Evolutionary conservation across 1,284 basidiomycete species (phyloP), one percentile per base, ranked within the genome.

Genomic region (Cerrena zonata): DNA sequence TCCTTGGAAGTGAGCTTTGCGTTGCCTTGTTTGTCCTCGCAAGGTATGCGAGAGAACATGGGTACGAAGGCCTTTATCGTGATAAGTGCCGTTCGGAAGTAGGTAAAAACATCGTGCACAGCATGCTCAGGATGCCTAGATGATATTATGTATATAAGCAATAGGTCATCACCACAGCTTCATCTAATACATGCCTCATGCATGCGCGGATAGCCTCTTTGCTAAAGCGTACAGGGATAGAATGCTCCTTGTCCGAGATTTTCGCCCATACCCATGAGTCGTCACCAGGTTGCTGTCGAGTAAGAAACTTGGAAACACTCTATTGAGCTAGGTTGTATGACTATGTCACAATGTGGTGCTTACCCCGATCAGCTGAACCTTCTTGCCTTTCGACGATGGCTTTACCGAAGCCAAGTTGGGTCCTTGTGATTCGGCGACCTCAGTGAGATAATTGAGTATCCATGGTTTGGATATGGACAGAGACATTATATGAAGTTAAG

Each of bases 311-410:
- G 2, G 10, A 21, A 30, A 18, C n/a, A 27, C n/a, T n/a, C n/a
- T n/a, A n/a, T n/a, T n/a, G n/a, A n/a, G n/a, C n/a, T n/a, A n/a
- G n/a, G n/a, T n/a, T n/a, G n/a, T n/a, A n/a, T n/a, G n/a, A n/a
- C n/a, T n/a, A n/a, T n/a, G n/a, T n/a, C n/a, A 50, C 19, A 21
- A 19, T n/a, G 12, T 10, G 7, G n/a, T 12, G 45, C 63, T 18
- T 56, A 78, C 82, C 65, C 82, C 74, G 45, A 73, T 69, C 13
- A 85, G 63, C 52, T 84, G 82, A 1, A 75, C 77, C 55, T 71
- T 80, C 54, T 68, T 75, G 45, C 64, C 67, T 54, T 68, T 71
- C 1, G 48, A 46, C 40, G 59, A 61, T 2, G 49, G 45, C 1
- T 73, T 71, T 2, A 68, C 61, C 2, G 65, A 62, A 26, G 61